Evolutionary conservation across 192 early-diverging fungal species (phyloP), one percentile per base, ranked within the genome.

Genomic region (Linnemannia elongata): DNA sequence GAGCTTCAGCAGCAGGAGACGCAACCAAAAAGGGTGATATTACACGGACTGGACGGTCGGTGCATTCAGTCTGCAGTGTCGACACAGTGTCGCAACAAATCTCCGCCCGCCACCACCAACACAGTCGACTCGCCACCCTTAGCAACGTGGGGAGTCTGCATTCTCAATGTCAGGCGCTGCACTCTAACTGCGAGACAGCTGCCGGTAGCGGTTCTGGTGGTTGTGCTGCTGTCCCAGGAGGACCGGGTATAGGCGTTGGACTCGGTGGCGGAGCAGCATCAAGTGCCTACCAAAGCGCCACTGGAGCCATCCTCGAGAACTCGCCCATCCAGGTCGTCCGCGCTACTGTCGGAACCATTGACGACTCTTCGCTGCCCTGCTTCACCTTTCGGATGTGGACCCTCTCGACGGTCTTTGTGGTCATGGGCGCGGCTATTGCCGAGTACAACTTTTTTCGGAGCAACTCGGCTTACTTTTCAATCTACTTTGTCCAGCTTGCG

Each of bases 321-420:
- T 83, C 82, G 15, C 88, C 88, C 8, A 88, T 88, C 45, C 82
- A 88, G 30, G 77, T 83, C 17, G 82, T 88, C 17, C 88, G 88
- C 3, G 88, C 88, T 4, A 88, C 88, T 2, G 88, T 89, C 9
- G 80, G 83, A 35, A 82, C 74, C 2, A 44, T 80, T 1, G 88
- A 89, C 33, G 92, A 93, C 76, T 36, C 89, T 6, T 84, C 85
- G 4, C 38, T 92, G 44, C 91, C 90, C 13, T 87, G 88, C 45
- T 77, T 93, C 42, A 93, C 93, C 3, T 90, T 91, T 52, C 85
- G 93, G 27, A 88, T 89, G 74, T 93, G 90, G 91, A 71, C 89
- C 5, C 80, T 93, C 27, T 89, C 91, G 33, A 85, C 83, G 4
- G 33, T 80, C 30, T 85, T 85, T 80, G 74, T 85, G 38, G 44